A percentile compares a stretch with the other conserved stretches of the same genome.
These are phyloP conservation scores for Lichina pygmaea DNA, from an alignment of 495 filamentous ascomycete species.

Conservation along the genomic window DNA sequence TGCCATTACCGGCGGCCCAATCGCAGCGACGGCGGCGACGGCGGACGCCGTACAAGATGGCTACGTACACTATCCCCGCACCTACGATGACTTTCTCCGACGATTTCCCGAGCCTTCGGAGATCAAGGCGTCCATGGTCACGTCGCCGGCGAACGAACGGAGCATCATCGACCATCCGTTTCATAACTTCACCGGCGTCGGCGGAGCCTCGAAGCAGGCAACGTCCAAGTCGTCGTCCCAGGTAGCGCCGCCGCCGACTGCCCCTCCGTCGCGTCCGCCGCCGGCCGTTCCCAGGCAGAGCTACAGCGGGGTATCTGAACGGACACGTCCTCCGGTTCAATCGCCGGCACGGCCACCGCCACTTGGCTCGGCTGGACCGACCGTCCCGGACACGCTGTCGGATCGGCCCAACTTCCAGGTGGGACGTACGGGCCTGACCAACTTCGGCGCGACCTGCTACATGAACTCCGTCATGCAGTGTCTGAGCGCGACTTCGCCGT, in stretches of 20 bases:
- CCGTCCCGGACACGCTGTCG: slow-evolving; percentile 13
- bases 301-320: slow-evolving; percentile 69
- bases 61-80: slow-evolving; percentile 8
- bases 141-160: slow-evolving; percentile 10
- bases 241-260: slow-evolving; percentile 9
- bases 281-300: slow-evolving; percentile 64
- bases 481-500: slow-evolving; percentile 42
- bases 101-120: slow-evolving; percentile 48
- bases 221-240: slow-evolving; percentile 5
- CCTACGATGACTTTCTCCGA: slow-evolving; percentile 54
- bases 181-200: slow-evolving; percentile 6
- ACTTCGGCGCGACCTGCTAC: slow-evolving; percentile 66
- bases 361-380: slow-evolving; percentile 10
- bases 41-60: too few species aligned
- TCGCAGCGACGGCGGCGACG: too few species aligned
- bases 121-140: slow-evolving; percentile 52
- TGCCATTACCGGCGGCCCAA: too few species aligned
- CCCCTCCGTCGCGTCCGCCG: slow-evolving; percentile 37
- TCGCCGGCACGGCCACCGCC: slow-evolving; percentile 19
- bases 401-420: slow-evolving; percentile 21
- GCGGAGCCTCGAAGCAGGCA: slow-evolving; percentile 5
- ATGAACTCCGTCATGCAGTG: slow-evolving; percentile 76
- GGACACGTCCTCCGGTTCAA: slow-evolving; percentile 20
- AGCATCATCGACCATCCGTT: slow-evolving; percentile 9
- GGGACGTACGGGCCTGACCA: slow-evolving; percentile 47